Percentiles rank a stretch among this genome's conserved stretches.
phyloP scores from a whole-genome alignment of 495 filamentous ascomycete genomes.

The Lasiosphaeria ovina region DNA sequence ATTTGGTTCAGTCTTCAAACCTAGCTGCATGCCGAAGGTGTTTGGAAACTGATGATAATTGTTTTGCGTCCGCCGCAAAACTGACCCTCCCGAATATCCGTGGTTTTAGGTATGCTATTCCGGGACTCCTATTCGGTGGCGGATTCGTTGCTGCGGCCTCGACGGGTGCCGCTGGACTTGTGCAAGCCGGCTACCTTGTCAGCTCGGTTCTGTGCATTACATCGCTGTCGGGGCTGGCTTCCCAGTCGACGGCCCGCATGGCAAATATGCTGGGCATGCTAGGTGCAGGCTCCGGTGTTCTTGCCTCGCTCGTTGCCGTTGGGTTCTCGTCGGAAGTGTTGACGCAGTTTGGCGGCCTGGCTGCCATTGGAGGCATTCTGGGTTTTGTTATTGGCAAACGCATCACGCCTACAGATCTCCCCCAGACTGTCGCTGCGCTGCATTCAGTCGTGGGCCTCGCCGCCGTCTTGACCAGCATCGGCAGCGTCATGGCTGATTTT shows the following conservation, averaged over 20 bases:
- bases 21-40: too few relatives aligned
- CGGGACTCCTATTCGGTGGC: constrained; percentile 68
- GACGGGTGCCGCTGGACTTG: constrained; percentile 74
- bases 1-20: too few relatives aligned
- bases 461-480: constrained; percentile 77
- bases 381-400: constrained; percentile 73
- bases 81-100: constrained; percentile 77
- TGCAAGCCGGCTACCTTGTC: constrained; percentile 77
- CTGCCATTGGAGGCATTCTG: constrained; percentile 59
- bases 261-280: constrained; percentile 80
- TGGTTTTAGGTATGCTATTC: constrained; percentile 80
- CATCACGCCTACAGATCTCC: constrained; percentile 76
- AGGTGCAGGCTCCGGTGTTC: constrained; percentile 71
- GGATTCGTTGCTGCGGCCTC: constrained; percentile 72
- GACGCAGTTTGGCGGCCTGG: constrained; percentile 69
- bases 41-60: too few relatives aligned
- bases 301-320: constrained; percentile 74
- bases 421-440: constrained; percentile 76
- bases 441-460: constrained; percentile 82
- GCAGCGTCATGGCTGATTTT: constrained; percentile 70
- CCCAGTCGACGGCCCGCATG: constrained; percentile 72
- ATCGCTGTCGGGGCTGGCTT: constrained; percentile 69
- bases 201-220: constrained; percentile 75
- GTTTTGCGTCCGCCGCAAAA: constrained; percentile 72
- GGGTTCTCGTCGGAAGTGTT: constrained; percentile 71